Evolutionary conservation across 306 rosid genomes (phyloP).

Genomic region (Trifolium subterraneum): DNA sequence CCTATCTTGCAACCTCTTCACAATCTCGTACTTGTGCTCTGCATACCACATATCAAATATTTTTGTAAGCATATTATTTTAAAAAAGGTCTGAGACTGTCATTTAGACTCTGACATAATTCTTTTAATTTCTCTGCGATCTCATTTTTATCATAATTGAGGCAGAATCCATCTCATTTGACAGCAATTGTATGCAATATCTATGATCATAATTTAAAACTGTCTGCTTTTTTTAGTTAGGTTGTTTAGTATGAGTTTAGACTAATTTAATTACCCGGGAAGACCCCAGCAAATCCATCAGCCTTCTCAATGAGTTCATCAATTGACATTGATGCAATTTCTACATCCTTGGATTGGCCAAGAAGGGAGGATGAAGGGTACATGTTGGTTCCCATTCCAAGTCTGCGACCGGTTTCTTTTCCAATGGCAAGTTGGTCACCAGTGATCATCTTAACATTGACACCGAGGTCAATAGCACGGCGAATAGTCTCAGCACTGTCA

Average conservation of each 20-base stretch:
- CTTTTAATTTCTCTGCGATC: background rate
- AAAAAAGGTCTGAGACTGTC: background rate
- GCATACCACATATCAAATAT: constrained; percentile 34
- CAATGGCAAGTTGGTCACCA: constrained; percentile 93
- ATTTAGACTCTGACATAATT: background rate
- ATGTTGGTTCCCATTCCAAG: constrained; percentile 96
- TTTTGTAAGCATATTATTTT: background rate
- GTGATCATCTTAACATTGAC: constrained; percentile 92
- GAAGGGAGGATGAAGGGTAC: constrained; percentile 89
- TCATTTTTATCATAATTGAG: background rate
- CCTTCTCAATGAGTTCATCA: constrained; percentile 85
- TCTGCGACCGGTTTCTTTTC: constrained; percentile 87
- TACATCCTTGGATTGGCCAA: constrained; percentile 62
- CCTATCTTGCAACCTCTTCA: constrained; percentile 75
- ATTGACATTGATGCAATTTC: constrained; percentile 58
- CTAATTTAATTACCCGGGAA: constrained; percentile 73
- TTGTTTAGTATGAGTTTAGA: background rate
- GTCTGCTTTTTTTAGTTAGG: background rate
- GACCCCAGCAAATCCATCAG: constrained; percentile 94
- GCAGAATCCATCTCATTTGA: background rate
- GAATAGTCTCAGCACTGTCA: constrained; percentile 90
- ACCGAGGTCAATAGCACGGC: constrained; percentile 82
- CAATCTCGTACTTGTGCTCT: constrained; percentile 96
- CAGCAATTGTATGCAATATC: background rate
- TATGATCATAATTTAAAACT: background rate